Evolutionary conservation across 768 basidiomycete genomes (phyloP).

Genomic region (Rhizopogon sp.): DNA sequence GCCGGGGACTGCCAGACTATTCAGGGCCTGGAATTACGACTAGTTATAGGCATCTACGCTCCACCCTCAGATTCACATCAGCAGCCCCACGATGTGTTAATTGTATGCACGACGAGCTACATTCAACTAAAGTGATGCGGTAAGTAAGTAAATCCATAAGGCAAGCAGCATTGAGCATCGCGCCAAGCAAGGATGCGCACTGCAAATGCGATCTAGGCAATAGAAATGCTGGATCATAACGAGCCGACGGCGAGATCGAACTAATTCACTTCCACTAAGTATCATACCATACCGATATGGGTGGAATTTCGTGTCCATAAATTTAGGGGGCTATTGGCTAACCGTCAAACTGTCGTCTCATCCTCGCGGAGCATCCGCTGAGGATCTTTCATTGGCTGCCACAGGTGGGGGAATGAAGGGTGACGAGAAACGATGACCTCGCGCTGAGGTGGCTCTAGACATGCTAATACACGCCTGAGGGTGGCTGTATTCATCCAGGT

Average conservation of each 20-base stretch:
- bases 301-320: neutral
- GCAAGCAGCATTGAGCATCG: neutral
- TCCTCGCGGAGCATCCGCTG: neutral
- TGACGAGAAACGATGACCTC: neutral
- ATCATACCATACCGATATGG: neutral
- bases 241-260: neutral
- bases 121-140: no score
- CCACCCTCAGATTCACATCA: neutral
- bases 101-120: neutral
- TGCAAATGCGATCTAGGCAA: neutral
- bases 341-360: neutral
- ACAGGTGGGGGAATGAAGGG: neutral
- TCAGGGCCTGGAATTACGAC: neutral
- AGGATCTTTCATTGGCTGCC: conserved; percentile 1
- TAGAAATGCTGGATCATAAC: neutral
- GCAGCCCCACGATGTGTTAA: neutral
- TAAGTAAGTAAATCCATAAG: conserved; percentile 1
- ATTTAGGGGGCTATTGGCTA: neutral
- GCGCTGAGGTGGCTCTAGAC: neutral
- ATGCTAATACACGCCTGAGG: neutral
- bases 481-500: neutral
- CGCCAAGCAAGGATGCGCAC: neutral
- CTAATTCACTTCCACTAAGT: neutral
- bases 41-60: neutral
- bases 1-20: neutral